Evolutionary conservation across 2,329 filamentous ascomycete genomes (phyloP), one percentile per base, ranked within the genome.

Genomic region (Fusarium aywerte): DNA sequence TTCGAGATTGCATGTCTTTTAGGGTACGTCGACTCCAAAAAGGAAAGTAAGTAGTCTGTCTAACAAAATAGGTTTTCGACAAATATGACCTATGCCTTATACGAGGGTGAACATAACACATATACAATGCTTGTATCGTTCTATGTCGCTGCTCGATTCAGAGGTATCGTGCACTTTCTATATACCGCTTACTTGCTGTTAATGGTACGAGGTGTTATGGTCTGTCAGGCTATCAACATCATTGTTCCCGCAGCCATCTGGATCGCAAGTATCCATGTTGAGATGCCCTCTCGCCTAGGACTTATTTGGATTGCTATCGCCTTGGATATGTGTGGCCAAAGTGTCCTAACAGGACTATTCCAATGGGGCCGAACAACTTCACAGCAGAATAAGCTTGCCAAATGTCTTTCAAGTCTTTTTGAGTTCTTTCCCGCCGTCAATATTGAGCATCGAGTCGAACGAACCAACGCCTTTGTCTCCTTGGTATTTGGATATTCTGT

Each of bases 401-500:
- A 57, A n/a, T 50, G 67, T 6, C 47, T 83, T 15, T 70, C 72
- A 11, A 71, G 75, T 7, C 73, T 79, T 5, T 86, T 88, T 58
- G 86, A 89, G 64, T 89, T 89, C 74, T 84, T 82, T 52, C 88
- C 87, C 4, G 87, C 85, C 1, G 79, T 86, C 44, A 90, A 89
- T 67, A 90, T 90, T 65, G 88, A 90, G 75, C 88, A 90, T 74
- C 84, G 86, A 54, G 86, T 87, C 6, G 88, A 90, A 74, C 80
- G 88, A 8, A 90, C 85, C 29, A 86, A 86, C 57, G 87, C 87
- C 1, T 90, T 90, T 70, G 85, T 90, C 0, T 85, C 87, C 0
- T 78, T 90, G 4, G 87, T 90, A 2, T 85, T 90, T 67, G 88
- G 88, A 16, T 89, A 89, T 67, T 87, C 84, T 2, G 87, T 90